Percentiles rank a stretch among this genome's conserved stretches.
Evolutionary conservation across 1,284 basidiomycete species (phyloP).

Genomic region (Sporisorium scitamineum): DNA sequence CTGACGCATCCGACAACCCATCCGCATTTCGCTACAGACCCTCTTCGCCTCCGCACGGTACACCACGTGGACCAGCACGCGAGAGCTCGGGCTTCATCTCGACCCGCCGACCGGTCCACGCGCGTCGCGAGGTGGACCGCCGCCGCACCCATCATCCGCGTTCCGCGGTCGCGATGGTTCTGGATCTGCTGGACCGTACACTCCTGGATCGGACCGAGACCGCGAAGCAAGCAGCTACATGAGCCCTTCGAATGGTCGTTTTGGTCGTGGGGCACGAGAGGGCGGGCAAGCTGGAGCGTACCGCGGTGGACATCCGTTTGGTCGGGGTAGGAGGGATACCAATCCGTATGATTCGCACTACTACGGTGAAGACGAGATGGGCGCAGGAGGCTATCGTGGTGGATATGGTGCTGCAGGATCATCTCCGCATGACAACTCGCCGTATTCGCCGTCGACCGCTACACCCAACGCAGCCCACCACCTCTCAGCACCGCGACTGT

Average conservation of each 20-base stretch:
- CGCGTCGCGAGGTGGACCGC: conserved; percentile 24
- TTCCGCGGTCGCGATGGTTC: conserved; percentile 25
- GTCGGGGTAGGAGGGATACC: conserved; percentile 27
- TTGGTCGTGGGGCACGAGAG: conserved; percentile 11
- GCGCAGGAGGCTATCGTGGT: conserved; percentile 11
- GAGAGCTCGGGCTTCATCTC: conserved; percentile 25
- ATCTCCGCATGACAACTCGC: conserved; percentile 32
- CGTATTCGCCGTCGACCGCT: conserved; percentile 29
- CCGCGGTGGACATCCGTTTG: conserved; percentile 34
- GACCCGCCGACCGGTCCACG: conserved; percentile 37
- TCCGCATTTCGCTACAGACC: conserved; percentile 13
- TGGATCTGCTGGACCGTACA: conserved; percentile 18
- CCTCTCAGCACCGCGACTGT: conserved; percentile 21
- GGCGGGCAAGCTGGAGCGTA: conserved; percentile 16
- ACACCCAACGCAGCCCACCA: neutral
- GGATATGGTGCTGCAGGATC: conserved; percentile 16
- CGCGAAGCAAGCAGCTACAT: conserved; percentile 25
- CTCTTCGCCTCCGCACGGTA: conserved; percentile 9
- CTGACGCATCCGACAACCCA: neutral
- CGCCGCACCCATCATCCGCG: conserved; percentile 8
- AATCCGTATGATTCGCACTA: conserved; percentile 27
- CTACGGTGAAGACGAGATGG: neutral
- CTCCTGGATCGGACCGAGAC: conserved; percentile 29
- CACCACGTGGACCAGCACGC: conserved; percentile 21
- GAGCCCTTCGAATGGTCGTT: conserved; percentile 19